Evolutionary conservation across 2,329 filamentous ascomycete genomes (phyloP), one percentile per base, ranked within the genome.

Genomic region (Phyllosticta ampelicida): DNA sequence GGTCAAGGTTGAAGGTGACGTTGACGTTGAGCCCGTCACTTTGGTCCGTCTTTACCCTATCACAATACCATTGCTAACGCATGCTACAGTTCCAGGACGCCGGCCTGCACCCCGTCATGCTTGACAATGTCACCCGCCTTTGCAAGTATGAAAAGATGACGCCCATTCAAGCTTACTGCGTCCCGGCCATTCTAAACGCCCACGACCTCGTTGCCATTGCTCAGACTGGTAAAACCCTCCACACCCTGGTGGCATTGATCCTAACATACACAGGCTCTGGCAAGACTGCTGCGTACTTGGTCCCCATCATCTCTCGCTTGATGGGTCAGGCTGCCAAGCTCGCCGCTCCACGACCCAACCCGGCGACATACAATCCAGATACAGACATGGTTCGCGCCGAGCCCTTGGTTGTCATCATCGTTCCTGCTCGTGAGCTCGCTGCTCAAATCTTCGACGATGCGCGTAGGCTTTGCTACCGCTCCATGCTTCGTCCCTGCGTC

Each of bases 291-390:
- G 91, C 94, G 0, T 99, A 94, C 68, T 74, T 99, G 4, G 83
- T 96, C 58, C 94, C 94, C 0, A 88, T 95, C 60, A 68, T 97
- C 55, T 95, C 90, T 61, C 87, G 88, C 70, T 75, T 99, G 20
- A 96, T 97, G 90, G 94, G 94, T 23, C 97, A 97, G 75, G 90
- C 88, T 5, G 94, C 90, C 75, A 91, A 90, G 73, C 76, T 96
- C 6, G 86, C 86, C 1, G 91, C 89, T 5, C 80, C 84, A 51
- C 87, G 91, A 4, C 90, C 91, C 0, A 84, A 86, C 62, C 77
- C 82, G 0, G 70, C 72, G 1, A 78, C 74, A 0, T 86, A 84
- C 65, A 74, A 81, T 10, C 72, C 79, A 2, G 74, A 66, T 64
- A 67, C 68, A 16, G 71, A 82, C 19, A 71, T 73, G 1, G 81